These are phyloP conservation scores for Xylaria palmicola DNA, from an alignment of 495 filamentous ascomycete genomes.

Conservation along the genomic window DNA sequence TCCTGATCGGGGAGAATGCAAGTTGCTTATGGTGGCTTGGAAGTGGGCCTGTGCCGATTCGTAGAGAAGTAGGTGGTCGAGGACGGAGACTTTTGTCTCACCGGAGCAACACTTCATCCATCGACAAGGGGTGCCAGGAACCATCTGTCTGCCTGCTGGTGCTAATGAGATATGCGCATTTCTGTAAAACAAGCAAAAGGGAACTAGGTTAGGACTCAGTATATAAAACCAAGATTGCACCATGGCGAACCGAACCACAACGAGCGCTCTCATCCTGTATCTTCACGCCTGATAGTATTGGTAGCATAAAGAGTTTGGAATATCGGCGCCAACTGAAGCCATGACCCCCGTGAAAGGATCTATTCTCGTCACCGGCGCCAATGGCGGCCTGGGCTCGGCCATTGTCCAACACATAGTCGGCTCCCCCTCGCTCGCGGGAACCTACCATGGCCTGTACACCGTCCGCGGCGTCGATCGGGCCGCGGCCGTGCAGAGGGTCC, in stretches of 20 bases:
- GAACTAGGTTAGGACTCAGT: background rate
- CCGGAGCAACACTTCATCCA: conserved; percentile 12
- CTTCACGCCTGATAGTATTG: background rate
- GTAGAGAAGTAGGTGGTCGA: too few relatives aligned
- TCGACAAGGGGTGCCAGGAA: background rate
- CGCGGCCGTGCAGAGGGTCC: conserved; percentile 20
- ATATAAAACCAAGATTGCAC: background rate
- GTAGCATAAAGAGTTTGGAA: background rate
- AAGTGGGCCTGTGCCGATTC: too few relatives aligned
- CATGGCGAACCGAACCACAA: background rate
- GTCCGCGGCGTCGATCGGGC: conserved; percentile 42
- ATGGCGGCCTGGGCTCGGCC: conserved; percentile 44
- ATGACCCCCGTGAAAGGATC: conserved; percentile 36
- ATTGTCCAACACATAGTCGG: conserved; percentile 46
- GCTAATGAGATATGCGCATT: too few relatives aligned
- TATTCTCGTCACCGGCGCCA: conserved; percentile 59
- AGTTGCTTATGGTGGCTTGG: conserved; percentile 7
- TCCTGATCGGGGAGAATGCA: background rate
- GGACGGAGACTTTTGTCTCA: background rate
- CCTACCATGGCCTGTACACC: conserved; percentile 41
- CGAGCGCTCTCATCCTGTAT: background rate
- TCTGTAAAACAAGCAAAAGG: background rate
- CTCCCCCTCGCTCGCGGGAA: conserved; percentile 32
- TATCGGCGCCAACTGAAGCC: too few relatives aligned
- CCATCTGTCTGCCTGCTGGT: background rate